Evolutionary conservation across 2,329 filamentous ascomycete species (phyloP).

Genomic region (Myrmaecium sp.): DNA sequence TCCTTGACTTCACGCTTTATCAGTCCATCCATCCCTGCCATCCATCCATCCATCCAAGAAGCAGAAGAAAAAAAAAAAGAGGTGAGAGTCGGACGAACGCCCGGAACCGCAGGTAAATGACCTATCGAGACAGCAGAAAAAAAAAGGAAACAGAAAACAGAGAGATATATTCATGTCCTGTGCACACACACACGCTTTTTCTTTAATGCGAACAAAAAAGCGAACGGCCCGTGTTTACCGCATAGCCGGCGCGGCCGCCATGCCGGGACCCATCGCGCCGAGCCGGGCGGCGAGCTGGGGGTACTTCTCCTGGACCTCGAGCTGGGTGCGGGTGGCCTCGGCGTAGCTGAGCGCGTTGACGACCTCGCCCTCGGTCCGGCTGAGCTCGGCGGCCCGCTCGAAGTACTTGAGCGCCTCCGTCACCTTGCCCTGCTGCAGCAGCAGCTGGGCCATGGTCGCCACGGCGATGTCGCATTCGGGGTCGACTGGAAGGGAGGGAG

Average conservation of each 20-base stretch:
- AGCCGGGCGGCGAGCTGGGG: slow-evolving; percentile 31
- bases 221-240: slow-evolving; percentile 12
- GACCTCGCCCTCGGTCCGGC: slow-evolving; percentile 86
- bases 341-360: slow-evolving; percentile 94
- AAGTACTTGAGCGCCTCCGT: slow-evolving; percentile 92
- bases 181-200: no score
- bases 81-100: no score
- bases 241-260: slow-evolving; percentile 13
- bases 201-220: background rate
- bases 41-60: no score
- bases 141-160: no score
- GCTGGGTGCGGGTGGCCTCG: slow-evolving; percentile 87
- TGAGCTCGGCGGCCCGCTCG: slow-evolving; percentile 86
- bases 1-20: no score
- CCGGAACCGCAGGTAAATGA: no score
- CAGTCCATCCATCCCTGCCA: no score
- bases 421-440: slow-evolving; percentile 95
- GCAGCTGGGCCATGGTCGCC: slow-evolving; percentile 93
- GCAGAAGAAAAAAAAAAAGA: no score
- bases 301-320: slow-evolving; percentile 49
- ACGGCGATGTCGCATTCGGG: slow-evolving; percentile 98
- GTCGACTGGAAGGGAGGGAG: slow-evolving; percentile 49
- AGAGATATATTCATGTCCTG: slow-evolving; percentile 2
- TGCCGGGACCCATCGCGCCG: slow-evolving; percentile 26
- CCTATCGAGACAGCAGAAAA: no score